Conservation (phyloP, 352 stramenopile species). For the Pythium dissotocum region DNA sequence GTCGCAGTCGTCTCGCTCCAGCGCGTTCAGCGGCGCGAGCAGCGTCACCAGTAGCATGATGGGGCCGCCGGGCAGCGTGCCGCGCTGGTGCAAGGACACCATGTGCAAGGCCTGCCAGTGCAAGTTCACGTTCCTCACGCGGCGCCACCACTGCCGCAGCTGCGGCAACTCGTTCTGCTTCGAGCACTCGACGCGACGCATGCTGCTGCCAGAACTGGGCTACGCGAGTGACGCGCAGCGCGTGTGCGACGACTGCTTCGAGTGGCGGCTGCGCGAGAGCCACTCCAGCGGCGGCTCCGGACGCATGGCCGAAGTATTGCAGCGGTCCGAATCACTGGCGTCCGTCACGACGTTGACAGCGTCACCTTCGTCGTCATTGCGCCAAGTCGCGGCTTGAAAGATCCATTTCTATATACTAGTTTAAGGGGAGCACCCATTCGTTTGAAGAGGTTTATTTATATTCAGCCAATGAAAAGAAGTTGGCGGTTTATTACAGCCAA, state of each 20-base stretch:
- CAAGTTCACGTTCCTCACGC: constrained; percentile 66
- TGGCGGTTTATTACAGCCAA: not conserved
- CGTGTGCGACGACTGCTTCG: constrained; percentile 87
- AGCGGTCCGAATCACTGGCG: constrained; percentile 2
- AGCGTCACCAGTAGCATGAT: constrained; percentile 7
- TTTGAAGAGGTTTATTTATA: not conserved
- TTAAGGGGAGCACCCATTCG: not conserved
- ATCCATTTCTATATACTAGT: not conserved
- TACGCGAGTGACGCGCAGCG: constrained; percentile 68
- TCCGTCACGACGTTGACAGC: not conserved
- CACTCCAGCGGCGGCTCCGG: constrained; percentile 1
- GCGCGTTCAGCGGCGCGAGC: not conserved
- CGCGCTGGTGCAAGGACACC: constrained; percentile 70
- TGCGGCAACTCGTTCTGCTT: constrained; percentile 87
- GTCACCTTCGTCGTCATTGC: not conserved
- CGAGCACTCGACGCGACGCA: constrained; percentile 75
- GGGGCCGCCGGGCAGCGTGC: constrained; percentile 31
- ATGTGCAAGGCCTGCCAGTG: constrained; percentile 72
- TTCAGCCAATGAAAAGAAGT: not conserved
- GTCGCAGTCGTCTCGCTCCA: constrained; percentile 12
- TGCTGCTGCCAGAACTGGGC: constrained; percentile 64
- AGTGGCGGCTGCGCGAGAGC: constrained; percentile 31
- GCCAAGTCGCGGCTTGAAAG: not conserved
- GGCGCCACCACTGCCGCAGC: constrained; percentile 82
- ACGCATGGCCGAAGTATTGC: not conserved